Base-by-base conservation (phyloP, 345 rosid species). In the thale cress (Arabidopsis thaliana) region DNA sequence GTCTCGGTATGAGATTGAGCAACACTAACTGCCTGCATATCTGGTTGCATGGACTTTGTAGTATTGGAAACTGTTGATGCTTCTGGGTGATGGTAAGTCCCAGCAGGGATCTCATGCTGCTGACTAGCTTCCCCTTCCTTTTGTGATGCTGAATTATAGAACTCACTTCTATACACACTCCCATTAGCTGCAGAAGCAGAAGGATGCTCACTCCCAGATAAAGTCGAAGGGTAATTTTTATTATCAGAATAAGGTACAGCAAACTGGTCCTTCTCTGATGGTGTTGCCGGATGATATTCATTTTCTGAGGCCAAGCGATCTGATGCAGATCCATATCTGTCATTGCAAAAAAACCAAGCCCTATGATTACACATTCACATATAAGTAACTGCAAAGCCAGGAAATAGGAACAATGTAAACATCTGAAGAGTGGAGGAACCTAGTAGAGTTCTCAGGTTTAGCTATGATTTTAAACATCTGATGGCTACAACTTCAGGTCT, bases 321-420 rank as follows among this genome's bases (percentile, higher is more conserved):
- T 52, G 77, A 37, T 12, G 61, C 83, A 51, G 66, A 51, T 59
- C 72, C 77, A 68, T 77, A 72, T 34, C 82, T 84, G 74, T 59
- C 65, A 74, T 52, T 52, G 44, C 56, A 56, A 44, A 71, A 46
- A 69, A 64, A 52, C 0, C n/a, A 24, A 44, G 22, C 13, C 24
- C 16, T 44, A 44, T 14, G 22, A 16, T 67, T 50, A 46, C 58
- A 73, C 40, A 51, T 45, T 75, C 61, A 51, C 30, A 37, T 14
- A 36, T 48, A 42, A 6, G 61, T 64, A 68, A 25, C 33, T 53
- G 12, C 61, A 36, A 67, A 24, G 32, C 25, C 57, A 62, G 36
- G 40, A 20, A 33, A 22, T 16, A 46, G 24, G 55, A n/a, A 71
- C 61, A 71, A 7, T 25, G 10, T 13, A 51, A 38, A 51, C n/a